These are phyloP conservation scores for Obba rivulosa DNA, from an alignment of 768 basidiomycete genomes.

Conservation along the genomic window DNA sequence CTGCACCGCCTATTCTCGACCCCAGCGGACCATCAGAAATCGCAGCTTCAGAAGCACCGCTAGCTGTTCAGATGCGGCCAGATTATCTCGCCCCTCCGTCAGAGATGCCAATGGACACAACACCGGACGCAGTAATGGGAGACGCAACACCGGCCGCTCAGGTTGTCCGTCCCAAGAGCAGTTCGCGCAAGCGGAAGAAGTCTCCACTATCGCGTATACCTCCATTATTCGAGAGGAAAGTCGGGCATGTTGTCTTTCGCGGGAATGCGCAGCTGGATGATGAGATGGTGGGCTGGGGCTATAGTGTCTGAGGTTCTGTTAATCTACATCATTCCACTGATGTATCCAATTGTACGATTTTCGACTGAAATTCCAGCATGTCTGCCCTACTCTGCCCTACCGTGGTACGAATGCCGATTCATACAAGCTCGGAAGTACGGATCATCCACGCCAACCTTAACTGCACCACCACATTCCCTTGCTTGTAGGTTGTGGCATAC, in stretches of 20 bases:
- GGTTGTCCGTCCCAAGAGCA: neutral
- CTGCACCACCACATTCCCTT: too few relatives aligned
- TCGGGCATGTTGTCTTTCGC: slow-evolving; percentile 62
- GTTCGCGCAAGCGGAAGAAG: slow-evolving; percentile 17
- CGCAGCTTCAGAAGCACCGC: neutral
- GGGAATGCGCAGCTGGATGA: slow-evolving; percentile 46
- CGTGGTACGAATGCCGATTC: too few relatives aligned
- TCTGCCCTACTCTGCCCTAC: too few relatives aligned
- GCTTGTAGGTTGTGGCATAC: too few relatives aligned
- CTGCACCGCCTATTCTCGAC: slow-evolving; percentile 49
- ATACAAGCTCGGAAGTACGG: too few relatives aligned
- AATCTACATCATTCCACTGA: too few relatives aligned
- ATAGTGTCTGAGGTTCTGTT: too few relatives aligned
- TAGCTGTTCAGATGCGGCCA: neutral
- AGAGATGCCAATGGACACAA: neutral
- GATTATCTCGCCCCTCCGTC: neutral
- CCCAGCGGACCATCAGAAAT: neutral
- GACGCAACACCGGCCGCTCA: neutral
- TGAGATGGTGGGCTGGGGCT: neutral
- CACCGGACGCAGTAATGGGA: slow-evolving; percentile 6
- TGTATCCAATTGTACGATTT: too few relatives aligned
- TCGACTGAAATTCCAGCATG: too few relatives aligned
- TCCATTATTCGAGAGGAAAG: slow-evolving; percentile 56
- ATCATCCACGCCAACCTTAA: too few relatives aligned
- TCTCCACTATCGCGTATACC: slow-evolving; percentile 33